Conservation (phyloP, 2,329 filamentous ascomycete genomes). For the Pleoardoris graminearum region DNA sequence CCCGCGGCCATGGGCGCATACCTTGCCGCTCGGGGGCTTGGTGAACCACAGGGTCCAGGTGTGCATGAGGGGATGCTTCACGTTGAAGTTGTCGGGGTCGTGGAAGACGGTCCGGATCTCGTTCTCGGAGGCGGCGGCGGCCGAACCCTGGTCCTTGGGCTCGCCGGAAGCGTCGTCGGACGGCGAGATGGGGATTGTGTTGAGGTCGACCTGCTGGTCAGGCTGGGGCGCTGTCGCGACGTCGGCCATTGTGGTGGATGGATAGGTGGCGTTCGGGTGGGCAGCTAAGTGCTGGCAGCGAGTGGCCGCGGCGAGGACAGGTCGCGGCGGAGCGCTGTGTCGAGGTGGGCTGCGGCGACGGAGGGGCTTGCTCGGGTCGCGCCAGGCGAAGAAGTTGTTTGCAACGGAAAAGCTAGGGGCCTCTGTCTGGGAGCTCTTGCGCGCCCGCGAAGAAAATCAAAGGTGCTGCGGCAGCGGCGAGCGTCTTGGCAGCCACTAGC, state of each 20-base stretch:
- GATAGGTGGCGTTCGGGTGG: slow-evolving; percentile 5
- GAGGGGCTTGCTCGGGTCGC: slow-evolving; percentile 35
- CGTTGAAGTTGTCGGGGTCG: slow-evolving; percentile 98
- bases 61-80: slow-evolving; percentile 97
- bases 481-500: neutral
- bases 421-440: slow-evolving; percentile 16
- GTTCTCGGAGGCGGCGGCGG: slow-evolving; percentile 49
- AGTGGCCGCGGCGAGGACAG: slow-evolving; percentile 2
- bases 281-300: slow-evolving; percentile 5
- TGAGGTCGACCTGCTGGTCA: slow-evolving; percentile 57
- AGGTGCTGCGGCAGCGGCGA: neutral
- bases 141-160: slow-evolving; percentile 41
- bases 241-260: slow-evolving; percentile 39
- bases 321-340: neutral
- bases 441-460: slow-evolving; percentile 20
- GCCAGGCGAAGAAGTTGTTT: slow-evolving; percentile 33
- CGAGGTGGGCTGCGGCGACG: slow-evolving; percentile 18
- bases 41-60: slow-evolving; percentile 99
- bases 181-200: slow-evolving; percentile 61
- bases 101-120: slow-evolving; percentile 94
- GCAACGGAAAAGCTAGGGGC: slow-evolving; percentile 17
- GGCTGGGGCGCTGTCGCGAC: slow-evolving; percentile 43
- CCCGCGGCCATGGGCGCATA: slow-evolving; percentile 46
- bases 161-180: slow-evolving; percentile 51
- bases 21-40: slow-evolving; percentile 95